phyloP scores from a whole-genome alignment of 176 grass and related monocot genomes.

The Urochloa ruziziensis region DNA sequence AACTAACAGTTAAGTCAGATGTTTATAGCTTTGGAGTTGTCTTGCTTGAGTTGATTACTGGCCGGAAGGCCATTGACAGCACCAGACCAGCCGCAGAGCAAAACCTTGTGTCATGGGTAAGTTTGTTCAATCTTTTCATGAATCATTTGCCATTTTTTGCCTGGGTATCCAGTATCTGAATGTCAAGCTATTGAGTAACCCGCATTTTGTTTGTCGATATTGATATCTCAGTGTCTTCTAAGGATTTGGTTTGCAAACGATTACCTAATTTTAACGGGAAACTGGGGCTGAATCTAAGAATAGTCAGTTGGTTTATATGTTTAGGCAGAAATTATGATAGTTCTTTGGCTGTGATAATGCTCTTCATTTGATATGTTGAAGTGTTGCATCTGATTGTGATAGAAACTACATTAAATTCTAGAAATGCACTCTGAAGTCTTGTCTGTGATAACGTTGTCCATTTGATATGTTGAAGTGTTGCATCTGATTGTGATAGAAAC shows the following conservation, averaged over 20 bases:
- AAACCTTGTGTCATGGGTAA: conserved; percentile 92
- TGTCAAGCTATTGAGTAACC: not conserved
- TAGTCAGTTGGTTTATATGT: not conserved
- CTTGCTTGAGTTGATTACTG: conserved; percentile 91
- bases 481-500: conserved; percentile 1
- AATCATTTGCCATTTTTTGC: not conserved
- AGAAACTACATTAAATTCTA: not conserved
- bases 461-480: not conserved
- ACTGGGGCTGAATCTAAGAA: not conserved
- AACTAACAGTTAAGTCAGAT: conserved; percentile 80
- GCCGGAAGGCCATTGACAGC: conserved; percentile 69
- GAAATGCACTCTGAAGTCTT: not conserved
- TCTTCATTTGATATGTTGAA: not conserved
- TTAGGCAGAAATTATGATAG: not conserved
- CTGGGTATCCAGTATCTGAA: not conserved
- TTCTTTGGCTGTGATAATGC: not conserved
- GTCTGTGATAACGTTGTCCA: not conserved
- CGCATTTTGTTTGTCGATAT: not conserved
- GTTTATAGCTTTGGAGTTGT: conserved; percentile 91
- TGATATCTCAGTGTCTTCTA: not conserved
- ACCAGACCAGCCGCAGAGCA: conserved; percentile 54
- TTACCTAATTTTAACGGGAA: not conserved
- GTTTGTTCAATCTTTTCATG: conserved; percentile 25
- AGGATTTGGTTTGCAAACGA: conserved; percentile 10
- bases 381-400: not conserved